Evolutionary conservation across 441 rosid species (phyloP).

Genomic region (Erodium texanum): DNA sequence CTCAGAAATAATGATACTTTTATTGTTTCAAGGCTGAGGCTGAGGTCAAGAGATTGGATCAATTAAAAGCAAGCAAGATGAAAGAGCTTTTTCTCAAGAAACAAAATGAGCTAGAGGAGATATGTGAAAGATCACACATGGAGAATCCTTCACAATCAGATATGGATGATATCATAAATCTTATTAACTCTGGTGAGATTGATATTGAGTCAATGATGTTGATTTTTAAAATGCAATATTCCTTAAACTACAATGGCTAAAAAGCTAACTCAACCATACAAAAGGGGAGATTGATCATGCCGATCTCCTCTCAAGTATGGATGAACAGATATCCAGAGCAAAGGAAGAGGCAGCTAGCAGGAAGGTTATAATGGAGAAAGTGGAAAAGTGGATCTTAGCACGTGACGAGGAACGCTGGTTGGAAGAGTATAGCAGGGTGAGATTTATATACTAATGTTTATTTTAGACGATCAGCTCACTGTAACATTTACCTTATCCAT

Average conservation of each 20-base stretch:
- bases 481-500: constrained; percentile 2
- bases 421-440: constrained; percentile 91
- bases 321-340: constrained; percentile 74
- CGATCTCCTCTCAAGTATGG: constrained; percentile 71
- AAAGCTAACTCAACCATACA: constrained; percentile 22
- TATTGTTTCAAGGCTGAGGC: constrained; percentile 63
- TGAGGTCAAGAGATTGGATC: constrained; percentile 89
- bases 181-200: constrained; percentile 61
- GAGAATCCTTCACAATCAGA: constrained; percentile 64
- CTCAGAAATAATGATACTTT: constrained; percentile 11
- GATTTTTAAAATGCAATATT: constrained; percentile 1
- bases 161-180: constrained; percentile 53
- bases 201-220: constrained; percentile 7
- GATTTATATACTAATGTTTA: background rate
- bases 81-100: constrained; percentile 83
- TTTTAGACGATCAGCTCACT: background rate
- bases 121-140: constrained; percentile 85
- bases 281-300: constrained; percentile 84
- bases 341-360: constrained; percentile 91
- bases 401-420: constrained; percentile 92
- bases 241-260: constrained; percentile 14
- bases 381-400: constrained; percentile 75
- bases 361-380: constrained; percentile 83
- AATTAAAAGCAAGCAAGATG: constrained; percentile 85
- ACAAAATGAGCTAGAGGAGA: constrained; percentile 65